Conservation (phyloP, 352 stramenopile species). For the Globisporangium irregulare region DNA sequence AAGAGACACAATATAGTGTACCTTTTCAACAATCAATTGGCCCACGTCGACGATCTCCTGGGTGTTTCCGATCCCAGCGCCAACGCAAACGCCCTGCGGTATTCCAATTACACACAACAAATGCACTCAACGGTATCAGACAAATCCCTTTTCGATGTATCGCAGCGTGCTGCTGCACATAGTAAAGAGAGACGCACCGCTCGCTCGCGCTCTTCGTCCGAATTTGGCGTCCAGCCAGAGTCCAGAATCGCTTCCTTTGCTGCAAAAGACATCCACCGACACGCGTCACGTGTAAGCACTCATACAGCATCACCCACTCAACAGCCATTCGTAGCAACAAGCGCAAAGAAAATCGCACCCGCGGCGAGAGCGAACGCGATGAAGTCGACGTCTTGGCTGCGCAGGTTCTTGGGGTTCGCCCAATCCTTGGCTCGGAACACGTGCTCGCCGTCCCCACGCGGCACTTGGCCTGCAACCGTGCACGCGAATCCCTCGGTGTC, state of each 20-base stretch:
- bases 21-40: slow-evolving; percentile 58
- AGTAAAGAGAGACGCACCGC: slow-evolving; percentile 31
- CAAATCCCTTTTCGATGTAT: neutral
- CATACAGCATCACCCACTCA: neutral
- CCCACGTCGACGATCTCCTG: slow-evolving; percentile 82
- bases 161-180: neutral
- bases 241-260: slow-evolving; percentile 81
- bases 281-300: neutral
- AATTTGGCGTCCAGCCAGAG: slow-evolving; percentile 56
- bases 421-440: slow-evolving; percentile 67
- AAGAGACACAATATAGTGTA: slow-evolving; percentile 14
- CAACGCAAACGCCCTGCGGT: slow-evolving; percentile 75
- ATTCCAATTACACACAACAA: neutral
- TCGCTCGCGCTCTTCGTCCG: slow-evolving; percentile 64
- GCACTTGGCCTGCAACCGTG: slow-evolving; percentile 71
- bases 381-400: slow-evolving; percentile 80
- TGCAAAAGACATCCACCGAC: slow-evolving; percentile 14
- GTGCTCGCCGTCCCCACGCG: slow-evolving; percentile 45
- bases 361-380: slow-evolving; percentile 83
- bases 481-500: slow-evolving; percentile 58
- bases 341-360: slow-evolving; percentile 27
- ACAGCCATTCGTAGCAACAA: neutral
- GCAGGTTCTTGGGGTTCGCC: slow-evolving; percentile 63
- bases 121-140: neutral
- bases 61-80: slow-evolving; percentile 85